Evolutionary conservation across 2,329 filamentous ascomycete species (phyloP).

Genomic region (Fusarium succisae): DNA sequence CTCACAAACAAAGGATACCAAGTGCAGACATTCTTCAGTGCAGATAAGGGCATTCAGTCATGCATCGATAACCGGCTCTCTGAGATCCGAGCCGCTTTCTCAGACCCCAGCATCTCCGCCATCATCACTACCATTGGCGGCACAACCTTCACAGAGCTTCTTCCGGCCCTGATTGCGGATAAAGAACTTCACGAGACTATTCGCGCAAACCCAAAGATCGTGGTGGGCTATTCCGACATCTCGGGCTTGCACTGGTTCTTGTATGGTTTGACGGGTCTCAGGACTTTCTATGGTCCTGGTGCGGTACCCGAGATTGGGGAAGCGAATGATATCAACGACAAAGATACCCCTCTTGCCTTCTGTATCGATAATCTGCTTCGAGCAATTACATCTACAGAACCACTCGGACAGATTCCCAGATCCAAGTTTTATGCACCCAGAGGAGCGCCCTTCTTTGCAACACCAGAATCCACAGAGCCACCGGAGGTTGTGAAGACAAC

Average conservation of each 20-base stretch:
- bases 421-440: constrained; percentile 45
- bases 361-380: constrained; percentile 46
- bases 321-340: constrained; percentile 29
- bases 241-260: constrained; percentile 55
- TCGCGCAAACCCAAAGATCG: constrained; percentile 51
- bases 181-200: constrained; percentile 46
- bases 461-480: constrained; percentile 38
- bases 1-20: constrained; percentile 48
- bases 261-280: constrained; percentile 49
- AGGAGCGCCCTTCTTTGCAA: constrained; percentile 29
- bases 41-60: constrained; percentile 45
- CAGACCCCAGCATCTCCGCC: constrained; percentile 48
- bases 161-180: constrained; percentile 51
- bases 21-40: constrained; percentile 47
- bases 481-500: constrained; percentile 43
- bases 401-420: constrained; percentile 47
- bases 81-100: constrained; percentile 52
- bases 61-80: constrained; percentile 49
- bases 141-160: constrained; percentile 50
- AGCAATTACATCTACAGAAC: constrained; percentile 38
- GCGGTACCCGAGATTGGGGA: constrained; percentile 52
- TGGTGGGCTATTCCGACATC: constrained; percentile 55
- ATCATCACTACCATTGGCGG: constrained; percentile 54
- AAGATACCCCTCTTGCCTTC: constrained; percentile 45
- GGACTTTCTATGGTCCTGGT: constrained; percentile 56